Evolutionary conservation across 2,329 filamentous ascomycete genomes (phyloP), one percentile per base, ranked within the genome.

Genomic region (Talaromyces sp.): DNA sequence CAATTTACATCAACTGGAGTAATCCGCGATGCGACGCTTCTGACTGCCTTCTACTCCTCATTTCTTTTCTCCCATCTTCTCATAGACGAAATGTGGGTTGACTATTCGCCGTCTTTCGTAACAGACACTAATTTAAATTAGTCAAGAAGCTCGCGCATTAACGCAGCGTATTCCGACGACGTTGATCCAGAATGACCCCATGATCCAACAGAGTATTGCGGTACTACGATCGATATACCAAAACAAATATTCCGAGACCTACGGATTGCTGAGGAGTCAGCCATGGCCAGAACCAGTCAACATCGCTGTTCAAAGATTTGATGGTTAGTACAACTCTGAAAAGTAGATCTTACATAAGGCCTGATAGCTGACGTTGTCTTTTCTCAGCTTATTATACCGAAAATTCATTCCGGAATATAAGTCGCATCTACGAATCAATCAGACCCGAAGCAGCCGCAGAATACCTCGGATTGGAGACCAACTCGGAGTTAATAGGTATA

Each of bases 41-140:
- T 76, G 13, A 70, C 69, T 61, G 60, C 68, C 7, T 77, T 71
- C 59, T 76, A 75, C 52, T 71, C 72, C 5, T 67, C 67, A 11
- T 75, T 73, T 58, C 68, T 76, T 48, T 68, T 76, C 48, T 69
- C 70, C 6, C 72, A 75, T 40, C 69, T 76, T 48, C 68, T 76
- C 43, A 69, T 68, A 9, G 67, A 74, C 51, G 67, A 76, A 63
- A 66, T 74, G 74, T 76, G 31, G 64, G 72, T 63, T 8, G 31
- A 15, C 10, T 19, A 9, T 9, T 17, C 17, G 3, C 9, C 5
- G 5, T 35, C 8, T 11, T 8, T 28, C 17, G 31, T 36, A 6
- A 15, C 54, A 50, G 17, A 59, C 17, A 52, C 53, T 62, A 33
- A 61, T 22, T 10, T 33, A 7, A 28, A 36, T 13, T 28, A 61